These are phyloP conservation scores for Lathyrus aphaca DNA, from an alignment of 306 rosid species.

Conservation along the genomic window DNA sequence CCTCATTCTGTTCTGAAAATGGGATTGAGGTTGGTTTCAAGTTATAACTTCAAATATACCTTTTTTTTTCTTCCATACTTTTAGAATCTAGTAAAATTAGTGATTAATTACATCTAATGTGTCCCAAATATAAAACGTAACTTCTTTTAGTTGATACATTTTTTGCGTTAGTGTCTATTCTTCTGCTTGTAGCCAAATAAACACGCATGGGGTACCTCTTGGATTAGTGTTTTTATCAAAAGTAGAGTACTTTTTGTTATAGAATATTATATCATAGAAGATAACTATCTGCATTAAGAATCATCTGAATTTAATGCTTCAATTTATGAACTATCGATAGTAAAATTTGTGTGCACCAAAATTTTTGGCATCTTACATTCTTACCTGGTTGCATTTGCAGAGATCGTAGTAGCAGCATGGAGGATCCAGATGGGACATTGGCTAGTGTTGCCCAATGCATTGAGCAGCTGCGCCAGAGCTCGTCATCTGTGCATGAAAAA, in stretches of 20 bases:
- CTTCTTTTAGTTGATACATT: slow-evolving; percentile 20
- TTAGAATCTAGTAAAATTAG: neutral
- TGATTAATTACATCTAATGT: slow-evolving; percentile 40
- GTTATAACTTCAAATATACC: slow-evolving; percentile 40
- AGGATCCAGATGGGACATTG: slow-evolving; percentile 97
- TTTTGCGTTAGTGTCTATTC: slow-evolving; percentile 24
- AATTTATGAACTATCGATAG: slow-evolving; percentile 16
- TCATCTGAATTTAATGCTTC: slow-evolving; percentile 36
- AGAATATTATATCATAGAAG: slow-evolving; percentile 8
- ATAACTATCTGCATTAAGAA: slow-evolving; percentile 23
- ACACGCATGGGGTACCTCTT: neutral
- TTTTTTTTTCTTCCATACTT: neutral
- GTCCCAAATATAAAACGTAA: slow-evolving; percentile 15
- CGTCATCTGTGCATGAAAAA: slow-evolving; percentile 79
- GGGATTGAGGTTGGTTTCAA: slow-evolving; percentile 76
- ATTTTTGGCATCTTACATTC: slow-evolving; percentile 37
- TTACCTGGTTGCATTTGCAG: slow-evolving; percentile 61
- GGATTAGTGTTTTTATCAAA: slow-evolving; percentile 14
- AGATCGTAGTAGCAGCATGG: slow-evolving; percentile 90
- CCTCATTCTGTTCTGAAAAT: slow-evolving; percentile 82
- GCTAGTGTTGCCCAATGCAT: slow-evolving; percentile 99
- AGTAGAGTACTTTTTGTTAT: neutral
- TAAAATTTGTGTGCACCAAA: neutral
- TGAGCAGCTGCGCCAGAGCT: slow-evolving; percentile 92
- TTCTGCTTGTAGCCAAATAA: slow-evolving; percentile 28